phyloP scores from a whole-genome alignment of 2,329 filamentous ascomycete species.

The Emergomyces africanus region DNA sequence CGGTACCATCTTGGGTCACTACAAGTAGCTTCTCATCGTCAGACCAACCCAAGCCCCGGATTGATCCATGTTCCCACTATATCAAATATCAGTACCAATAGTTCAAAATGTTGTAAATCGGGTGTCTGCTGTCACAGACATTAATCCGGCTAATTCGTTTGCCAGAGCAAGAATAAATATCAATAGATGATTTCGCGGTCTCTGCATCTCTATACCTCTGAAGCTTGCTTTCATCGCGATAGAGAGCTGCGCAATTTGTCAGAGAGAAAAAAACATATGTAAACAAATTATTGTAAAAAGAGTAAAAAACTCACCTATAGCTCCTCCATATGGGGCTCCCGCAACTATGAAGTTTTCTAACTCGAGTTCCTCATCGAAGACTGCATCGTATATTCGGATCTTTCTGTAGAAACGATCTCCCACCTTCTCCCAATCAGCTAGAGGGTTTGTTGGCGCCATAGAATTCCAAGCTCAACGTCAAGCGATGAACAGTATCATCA shows the following conservation, averaged over 20 bases:
- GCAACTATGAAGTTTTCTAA: conserved; percentile 87
- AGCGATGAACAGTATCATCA: background rate
- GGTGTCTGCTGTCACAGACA: conserved; percentile 24
- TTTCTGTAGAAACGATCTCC: conserved; percentile 94
- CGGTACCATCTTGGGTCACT: conserved; percentile 77
- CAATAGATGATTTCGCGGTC: conserved; percentile 68
- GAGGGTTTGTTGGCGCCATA: conserved; percentile 48
- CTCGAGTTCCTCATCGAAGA: conserved; percentile 89
- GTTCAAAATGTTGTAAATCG: background rate
- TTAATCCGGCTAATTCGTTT: conserved; percentile 72
- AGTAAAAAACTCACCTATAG: conserved; percentile 56
- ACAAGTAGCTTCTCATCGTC: conserved; percentile 88
- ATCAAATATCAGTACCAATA: conserved; percentile 8
- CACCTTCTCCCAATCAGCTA: conserved; percentile 86
- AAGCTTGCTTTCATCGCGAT: conserved; percentile 77
- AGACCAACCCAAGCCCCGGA: conserved; percentile 88
- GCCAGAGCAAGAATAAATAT: conserved; percentile 87
- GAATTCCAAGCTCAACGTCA: conserved; percentile 1
- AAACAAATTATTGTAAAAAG: background rate
- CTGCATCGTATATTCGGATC: conserved; percentile 77
- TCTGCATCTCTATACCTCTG: conserved; percentile 62
- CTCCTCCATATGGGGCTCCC: conserved; percentile 85
- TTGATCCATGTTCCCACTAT: conserved; percentile 76
- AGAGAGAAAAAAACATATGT: background rate
- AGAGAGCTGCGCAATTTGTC: conserved; percentile 48